Conservation (phyloP, 768 basidiomycete genomes). For the Fistulinella prunicolor region DNA sequence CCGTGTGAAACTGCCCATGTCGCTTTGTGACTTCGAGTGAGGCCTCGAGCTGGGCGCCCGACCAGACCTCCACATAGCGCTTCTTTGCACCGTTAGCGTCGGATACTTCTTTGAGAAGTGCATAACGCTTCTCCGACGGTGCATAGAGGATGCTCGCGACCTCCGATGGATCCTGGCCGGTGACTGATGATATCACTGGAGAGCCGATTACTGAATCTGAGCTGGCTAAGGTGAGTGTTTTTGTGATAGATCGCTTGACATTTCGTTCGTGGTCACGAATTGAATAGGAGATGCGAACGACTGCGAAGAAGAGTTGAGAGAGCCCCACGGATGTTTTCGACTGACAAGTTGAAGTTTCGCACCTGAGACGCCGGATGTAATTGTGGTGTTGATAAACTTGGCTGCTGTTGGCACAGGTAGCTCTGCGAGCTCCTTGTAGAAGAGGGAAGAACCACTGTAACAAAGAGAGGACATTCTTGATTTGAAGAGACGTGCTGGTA, state of each 20-base stretch:
- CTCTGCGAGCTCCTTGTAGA: constrained; percentile 40
- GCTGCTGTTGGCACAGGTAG: constrained; percentile 39
- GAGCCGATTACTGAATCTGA: constrained; percentile 12
- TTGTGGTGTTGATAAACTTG: constrained; percentile 26
- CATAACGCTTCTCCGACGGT: constrained; percentile 39
- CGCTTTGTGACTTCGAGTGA: constrained; percentile 54
- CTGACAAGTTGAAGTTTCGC: no score
- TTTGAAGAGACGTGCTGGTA: no score
- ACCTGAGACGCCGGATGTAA: constrained; percentile 17
- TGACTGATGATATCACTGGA: constrained; percentile 10
- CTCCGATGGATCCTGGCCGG: constrained; percentile 29
- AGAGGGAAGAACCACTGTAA: constrained; percentile 18
- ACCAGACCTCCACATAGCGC: constrained; percentile 62
- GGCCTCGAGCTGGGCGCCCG: constrained; percentile 39
- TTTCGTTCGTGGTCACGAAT: constrained; percentile 52
- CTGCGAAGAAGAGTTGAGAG: constrained; percentile 17
- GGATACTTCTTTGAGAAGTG: constrained; percentile 41
- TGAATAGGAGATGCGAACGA: constrained; percentile 44
- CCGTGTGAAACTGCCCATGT: constrained; percentile 60
- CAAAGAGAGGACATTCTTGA: no score
- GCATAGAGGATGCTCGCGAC: constrained; percentile 43
- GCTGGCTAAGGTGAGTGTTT: constrained; percentile 33
- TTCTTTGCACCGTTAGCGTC: constrained; percentile 33
- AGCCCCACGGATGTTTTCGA: background rate
- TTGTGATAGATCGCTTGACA: constrained; percentile 42